Evolutionary conservation across 768 basidiomycete genomes (phyloP).

Genomic region (Tylopilus plumbeoviolaceoides): DNA sequence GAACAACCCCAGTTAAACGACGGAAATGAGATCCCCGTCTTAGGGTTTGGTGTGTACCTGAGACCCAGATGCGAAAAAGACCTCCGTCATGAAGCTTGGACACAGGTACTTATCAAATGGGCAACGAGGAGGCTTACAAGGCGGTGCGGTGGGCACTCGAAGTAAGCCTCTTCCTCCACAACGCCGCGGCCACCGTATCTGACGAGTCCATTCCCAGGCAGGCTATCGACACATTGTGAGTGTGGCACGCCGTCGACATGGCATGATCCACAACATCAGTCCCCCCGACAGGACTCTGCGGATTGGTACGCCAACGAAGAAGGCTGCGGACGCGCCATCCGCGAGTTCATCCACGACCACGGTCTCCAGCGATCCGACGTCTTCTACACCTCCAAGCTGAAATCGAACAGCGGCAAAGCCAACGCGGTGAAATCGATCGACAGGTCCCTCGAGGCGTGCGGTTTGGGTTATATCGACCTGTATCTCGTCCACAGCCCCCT

Average conservation of each 20-base stretch:
- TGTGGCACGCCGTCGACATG: background rate
- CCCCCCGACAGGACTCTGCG: constrained; percentile 1
- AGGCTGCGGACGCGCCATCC: constrained; percentile 59
- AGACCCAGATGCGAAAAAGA: background rate
- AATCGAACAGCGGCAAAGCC: constrained; percentile 42
- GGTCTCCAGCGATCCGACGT: constrained; percentile 43
- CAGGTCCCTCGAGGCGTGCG: constrained; percentile 46
- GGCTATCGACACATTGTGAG: constrained; percentile 13
- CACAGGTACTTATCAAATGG: constrained; percentile 3
- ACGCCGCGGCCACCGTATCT: background rate
- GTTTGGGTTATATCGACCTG: background rate
- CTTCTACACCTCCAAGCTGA: constrained; percentile 71
- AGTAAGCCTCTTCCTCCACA: background rate
- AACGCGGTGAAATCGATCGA: constrained; percentile 50
- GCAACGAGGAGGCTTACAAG: constrained; percentile 4
- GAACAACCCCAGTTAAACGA: background rate
- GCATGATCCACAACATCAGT: background rate
- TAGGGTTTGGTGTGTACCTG: constrained; percentile 7
- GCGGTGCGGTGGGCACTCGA: constrained; percentile 9
- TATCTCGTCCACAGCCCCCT: constrained; percentile 6
- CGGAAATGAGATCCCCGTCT: constrained; percentile 6
- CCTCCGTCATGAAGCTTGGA: background rate
- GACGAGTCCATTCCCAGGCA: background rate
- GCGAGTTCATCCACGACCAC: constrained; percentile 45
- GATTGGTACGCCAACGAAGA: constrained; percentile 45